phyloP scores from a whole-genome alignment of 75 land plant genomes.

The Selaginella moellendorffii region DNA sequence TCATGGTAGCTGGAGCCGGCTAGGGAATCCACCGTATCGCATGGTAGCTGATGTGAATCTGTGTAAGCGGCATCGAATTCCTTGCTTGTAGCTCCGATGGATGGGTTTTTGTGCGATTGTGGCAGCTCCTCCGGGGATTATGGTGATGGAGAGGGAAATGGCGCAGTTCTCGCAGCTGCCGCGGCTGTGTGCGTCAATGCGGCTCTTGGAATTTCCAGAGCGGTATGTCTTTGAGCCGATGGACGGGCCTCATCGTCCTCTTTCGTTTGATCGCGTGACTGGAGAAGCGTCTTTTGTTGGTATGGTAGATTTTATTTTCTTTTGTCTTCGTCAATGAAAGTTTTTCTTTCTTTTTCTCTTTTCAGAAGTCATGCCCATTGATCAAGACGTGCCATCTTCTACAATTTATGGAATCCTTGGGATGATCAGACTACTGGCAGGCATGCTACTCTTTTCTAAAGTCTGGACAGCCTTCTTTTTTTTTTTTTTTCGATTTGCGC shows the following conservation, averaged over 20 bases:
- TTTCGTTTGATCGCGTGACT: conserved; percentile 36
- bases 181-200: conserved; percentile 30
- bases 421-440: conserved; percentile 52
- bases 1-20: too few species aligned
- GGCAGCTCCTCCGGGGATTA: not conserved
- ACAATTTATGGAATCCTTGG: conserved; percentile 57
- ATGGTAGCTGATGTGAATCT: not conserved
- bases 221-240: conserved; percentile 35
- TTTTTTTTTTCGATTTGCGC: not conserved
- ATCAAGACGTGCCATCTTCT: not conserved
- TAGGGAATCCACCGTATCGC: too few species aligned
- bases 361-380: conserved; percentile 1
- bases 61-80: too few species aligned
- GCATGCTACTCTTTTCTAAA: conserved; percentile 12
- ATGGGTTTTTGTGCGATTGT: too few species aligned
- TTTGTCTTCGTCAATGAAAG: not conserved
- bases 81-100: too few species aligned
- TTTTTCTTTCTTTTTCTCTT: not conserved
- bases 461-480: not conserved
- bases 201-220: conserved; percentile 42
- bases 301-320: conserved; percentile 3
- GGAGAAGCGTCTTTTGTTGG: conserved; percentile 27
- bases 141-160: not conserved
- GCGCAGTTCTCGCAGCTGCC: not conserved
- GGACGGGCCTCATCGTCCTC: conserved; percentile 25